Evolutionary conservation across 2,329 filamentous ascomycete genomes (phyloP).

Genomic region (Penicillium sumatraense): DNA sequence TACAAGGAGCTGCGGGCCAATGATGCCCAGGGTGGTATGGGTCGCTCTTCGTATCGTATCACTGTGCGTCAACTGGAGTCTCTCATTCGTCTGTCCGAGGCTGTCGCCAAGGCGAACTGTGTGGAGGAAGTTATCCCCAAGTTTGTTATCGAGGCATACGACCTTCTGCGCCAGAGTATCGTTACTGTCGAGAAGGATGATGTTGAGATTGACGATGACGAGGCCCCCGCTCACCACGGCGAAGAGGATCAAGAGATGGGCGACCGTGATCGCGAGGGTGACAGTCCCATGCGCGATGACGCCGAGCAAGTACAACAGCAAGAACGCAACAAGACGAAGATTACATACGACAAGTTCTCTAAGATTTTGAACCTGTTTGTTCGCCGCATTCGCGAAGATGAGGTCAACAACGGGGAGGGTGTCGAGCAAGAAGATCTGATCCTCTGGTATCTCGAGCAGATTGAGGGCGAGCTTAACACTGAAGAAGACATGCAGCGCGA

Average conservation of each 20-base stretch:
- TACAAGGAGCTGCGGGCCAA: slow-evolving; percentile 96
- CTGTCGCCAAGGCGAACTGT: slow-evolving; percentile 98
- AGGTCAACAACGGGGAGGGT: slow-evolving; percentile 75
- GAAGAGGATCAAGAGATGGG: slow-evolving; percentile 57
- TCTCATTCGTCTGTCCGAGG: slow-evolving; percentile 92
- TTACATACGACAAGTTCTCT: slow-evolving; percentile 95
- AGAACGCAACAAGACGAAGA: slow-evolving; percentile 72
- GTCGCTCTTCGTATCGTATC: slow-evolving; percentile 94
- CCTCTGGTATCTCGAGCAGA: slow-evolving; percentile 90
- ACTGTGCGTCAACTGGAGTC: slow-evolving; percentile 95
- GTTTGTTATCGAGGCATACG: slow-evolving; percentile 91
- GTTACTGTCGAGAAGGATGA: slow-evolving; percentile 98
- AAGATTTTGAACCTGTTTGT: slow-evolving; percentile 86
- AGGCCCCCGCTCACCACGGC: slow-evolving; percentile 52
- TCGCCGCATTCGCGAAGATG: slow-evolving; percentile 80
- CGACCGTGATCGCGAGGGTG: slow-evolving; percentile 52
- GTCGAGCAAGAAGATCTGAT: slow-evolving; percentile 81
- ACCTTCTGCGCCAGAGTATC: slow-evolving; percentile 89
- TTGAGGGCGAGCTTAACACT: slow-evolving; percentile 78
- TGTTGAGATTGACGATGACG: slow-evolving; percentile 84
- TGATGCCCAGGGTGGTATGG: slow-evolving; percentile 91
- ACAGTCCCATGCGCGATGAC: slow-evolving; percentile 59
- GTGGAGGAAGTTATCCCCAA: slow-evolving; percentile 83
- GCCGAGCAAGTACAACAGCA: slow-evolving; percentile 52
- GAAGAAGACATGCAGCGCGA: slow-evolving; percentile 83